phyloP scores from a whole-genome alignment of 2,329 filamentous ascomycete genomes.

The Trichophyton schoenleinii region DNA sequence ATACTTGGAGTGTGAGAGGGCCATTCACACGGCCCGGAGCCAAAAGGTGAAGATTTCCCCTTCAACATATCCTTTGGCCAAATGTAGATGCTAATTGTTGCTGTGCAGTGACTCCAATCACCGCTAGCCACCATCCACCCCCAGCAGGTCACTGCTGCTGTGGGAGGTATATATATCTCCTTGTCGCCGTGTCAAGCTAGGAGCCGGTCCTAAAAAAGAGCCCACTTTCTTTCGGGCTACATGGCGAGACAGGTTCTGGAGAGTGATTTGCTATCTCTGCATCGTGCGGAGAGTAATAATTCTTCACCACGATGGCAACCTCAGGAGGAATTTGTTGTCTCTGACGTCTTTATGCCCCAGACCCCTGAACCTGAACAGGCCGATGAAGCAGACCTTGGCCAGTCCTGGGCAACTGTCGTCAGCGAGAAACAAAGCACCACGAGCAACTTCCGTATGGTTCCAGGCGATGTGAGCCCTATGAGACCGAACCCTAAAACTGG shows the following conservation, averaged over 20 bases:
- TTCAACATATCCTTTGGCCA: too few relatives aligned
- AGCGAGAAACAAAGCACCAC: background rate
- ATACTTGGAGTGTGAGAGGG: background rate
- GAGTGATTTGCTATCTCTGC: slow-evolving; percentile 6
- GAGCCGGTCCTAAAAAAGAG: background rate
- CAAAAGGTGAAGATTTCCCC: background rate
- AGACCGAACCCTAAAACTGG: background rate
- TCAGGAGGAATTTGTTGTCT: slow-evolving; percentile 14
- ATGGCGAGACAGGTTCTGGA: slow-evolving; percentile 6
- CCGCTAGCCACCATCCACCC: background rate
- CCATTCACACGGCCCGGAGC: background rate
- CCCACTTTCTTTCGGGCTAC: background rate
- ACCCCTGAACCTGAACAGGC: slow-evolving; percentile 4
- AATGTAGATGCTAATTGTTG: background rate
- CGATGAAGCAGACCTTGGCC: background rate
- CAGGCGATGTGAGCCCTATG: slow-evolving; percentile 9
- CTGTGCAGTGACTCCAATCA: background rate
- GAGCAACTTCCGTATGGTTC: slow-evolving; percentile 9
- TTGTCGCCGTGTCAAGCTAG: background rate
- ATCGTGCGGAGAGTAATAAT: slow-evolving; percentile 3
- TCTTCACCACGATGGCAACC: slow-evolving; percentile 8
- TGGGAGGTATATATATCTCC: background rate
- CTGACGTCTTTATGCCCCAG: slow-evolving; percentile 15
- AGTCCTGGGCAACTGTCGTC: background rate
- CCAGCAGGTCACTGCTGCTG: background rate